Evolutionary conservation across 768 basidiomycete species (phyloP).

Genomic region (Hericium rajendrae): DNA sequence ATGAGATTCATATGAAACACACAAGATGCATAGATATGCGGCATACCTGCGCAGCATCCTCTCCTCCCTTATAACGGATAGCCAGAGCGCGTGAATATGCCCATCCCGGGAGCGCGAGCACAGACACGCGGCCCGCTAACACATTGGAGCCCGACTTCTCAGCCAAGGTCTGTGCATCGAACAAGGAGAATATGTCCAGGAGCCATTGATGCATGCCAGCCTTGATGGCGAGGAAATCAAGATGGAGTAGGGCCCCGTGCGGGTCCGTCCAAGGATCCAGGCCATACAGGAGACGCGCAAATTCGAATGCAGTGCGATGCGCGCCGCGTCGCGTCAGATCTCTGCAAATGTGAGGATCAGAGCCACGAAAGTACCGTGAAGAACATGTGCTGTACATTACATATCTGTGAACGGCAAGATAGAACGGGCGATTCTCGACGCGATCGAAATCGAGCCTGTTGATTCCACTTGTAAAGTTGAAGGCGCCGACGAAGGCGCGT

Average conservation of each 20-base stretch:
- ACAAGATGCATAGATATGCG: neutral
- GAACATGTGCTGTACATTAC: conserved; percentile 46
- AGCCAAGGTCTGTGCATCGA: conserved; percentile 22
- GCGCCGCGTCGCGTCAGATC: conserved; percentile 87
- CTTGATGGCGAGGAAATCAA: conserved; percentile 83
- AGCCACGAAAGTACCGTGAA: neutral
- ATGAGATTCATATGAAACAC: neutral
- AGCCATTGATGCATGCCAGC: conserved; percentile 76
- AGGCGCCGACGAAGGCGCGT: conserved; percentile 77
- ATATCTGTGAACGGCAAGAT: conserved; percentile 77
- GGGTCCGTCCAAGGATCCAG: conserved; percentile 87
- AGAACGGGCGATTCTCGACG: conserved; percentile 91
- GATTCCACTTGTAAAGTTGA: conserved; percentile 72
- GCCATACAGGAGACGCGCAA: conserved; percentile 73
- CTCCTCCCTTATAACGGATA: conserved; percentile 30
- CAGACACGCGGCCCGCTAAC: conserved; percentile 21
- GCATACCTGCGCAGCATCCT: conserved; percentile 4
- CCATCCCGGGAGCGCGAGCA: conserved; percentile 66
- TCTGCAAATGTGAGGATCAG: conserved; percentile 26
- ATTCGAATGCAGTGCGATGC: conserved; percentile 84
- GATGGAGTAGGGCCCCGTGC: conserved; percentile 72
- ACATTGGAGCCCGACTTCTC: conserved; percentile 20
- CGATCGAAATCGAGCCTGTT: conserved; percentile 83
- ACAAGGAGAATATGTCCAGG: conserved; percentile 51
- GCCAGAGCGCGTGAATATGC: conserved; percentile 63